Conservation (phyloP, 805 yeast genomes). For the Spathaspora hagerdaliae region DNA sequence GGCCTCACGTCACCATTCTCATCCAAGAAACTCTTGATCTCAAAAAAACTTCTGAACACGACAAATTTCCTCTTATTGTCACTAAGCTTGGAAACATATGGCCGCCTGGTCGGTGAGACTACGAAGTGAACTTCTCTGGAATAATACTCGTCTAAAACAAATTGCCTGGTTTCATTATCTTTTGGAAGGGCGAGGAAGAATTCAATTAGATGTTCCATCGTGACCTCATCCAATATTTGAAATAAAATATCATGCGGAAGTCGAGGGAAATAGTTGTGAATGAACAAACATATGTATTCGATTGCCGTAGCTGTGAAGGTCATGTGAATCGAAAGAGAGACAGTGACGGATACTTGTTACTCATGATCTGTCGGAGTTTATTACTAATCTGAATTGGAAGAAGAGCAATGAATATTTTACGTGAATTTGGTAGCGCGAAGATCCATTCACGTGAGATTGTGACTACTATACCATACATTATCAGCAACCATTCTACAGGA, state of each 20-base stretch:
- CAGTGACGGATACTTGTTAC: no score
- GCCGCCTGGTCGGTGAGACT: constrained; percentile 19
- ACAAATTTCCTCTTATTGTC: constrained; percentile 4
- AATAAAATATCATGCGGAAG: constrained; percentile 22
- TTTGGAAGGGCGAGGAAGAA: constrained; percentile 15
- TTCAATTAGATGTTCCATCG: constrained; percentile 19
- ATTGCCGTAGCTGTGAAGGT: no score
- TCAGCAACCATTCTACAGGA: no score
- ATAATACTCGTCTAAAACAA: constrained; percentile 24
- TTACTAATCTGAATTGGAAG: no score
- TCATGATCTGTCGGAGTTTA: no score
- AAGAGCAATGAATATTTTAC: no score
- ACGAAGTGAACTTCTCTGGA: constrained; percentile 29
- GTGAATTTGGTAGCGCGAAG: no score
- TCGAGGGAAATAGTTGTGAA: constrained; percentile 7
- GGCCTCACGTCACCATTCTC: constrained; percentile 25
- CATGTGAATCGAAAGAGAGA: no score
- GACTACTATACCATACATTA: no score
- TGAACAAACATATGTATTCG: no score
- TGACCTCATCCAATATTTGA: constrained; percentile 14
- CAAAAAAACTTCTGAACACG: constrained; percentile 22
- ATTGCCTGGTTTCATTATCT: constrained; percentile 12
- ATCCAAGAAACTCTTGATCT: constrained; percentile 26
- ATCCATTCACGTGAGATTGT: no score
- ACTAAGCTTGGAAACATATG: constrained; percentile 7